Percentiles rank a stretch among this genome's conserved stretches.
These are phyloP conservation scores for Begonia masoniana DNA, from an alignment of 306 rosid genomes.

Conservation along the genomic window DNA sequence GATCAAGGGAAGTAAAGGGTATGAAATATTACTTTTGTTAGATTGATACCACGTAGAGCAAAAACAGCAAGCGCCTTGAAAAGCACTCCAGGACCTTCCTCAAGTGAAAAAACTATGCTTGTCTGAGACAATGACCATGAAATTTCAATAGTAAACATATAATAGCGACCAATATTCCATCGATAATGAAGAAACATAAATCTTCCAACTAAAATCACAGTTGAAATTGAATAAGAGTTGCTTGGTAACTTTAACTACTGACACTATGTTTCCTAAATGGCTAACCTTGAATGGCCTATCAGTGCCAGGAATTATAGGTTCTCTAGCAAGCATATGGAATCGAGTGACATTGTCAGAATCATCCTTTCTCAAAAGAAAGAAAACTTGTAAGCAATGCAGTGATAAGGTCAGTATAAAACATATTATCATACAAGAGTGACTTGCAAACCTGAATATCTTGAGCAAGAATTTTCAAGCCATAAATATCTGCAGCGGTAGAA, in stretches of 20 bases:
- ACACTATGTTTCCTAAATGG: conserved; percentile 4
- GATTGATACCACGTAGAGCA: conserved; percentile 85
- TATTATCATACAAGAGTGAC: background rate
- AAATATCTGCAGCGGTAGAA: conserved; percentile 64
- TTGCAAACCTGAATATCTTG: conserved; percentile 73
- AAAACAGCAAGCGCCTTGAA: conserved; percentile 98
- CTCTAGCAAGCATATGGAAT: conserved; percentile 82
- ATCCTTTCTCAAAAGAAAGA: conserved; percentile 47
- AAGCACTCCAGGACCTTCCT: conserved; percentile 94
- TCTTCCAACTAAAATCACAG: background rate
- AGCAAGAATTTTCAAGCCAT: conserved; percentile 72
- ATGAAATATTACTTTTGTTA: conserved; percentile 46
- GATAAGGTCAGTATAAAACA: conserved; percentile 2
- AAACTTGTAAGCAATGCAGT: conserved; percentile 10
- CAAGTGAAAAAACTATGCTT: conserved; percentile 89
- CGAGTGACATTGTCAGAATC: conserved; percentile 84
- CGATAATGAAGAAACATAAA: background rate
- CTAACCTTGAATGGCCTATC: conserved; percentile 84
- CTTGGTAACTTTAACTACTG: background rate
- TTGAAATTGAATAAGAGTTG: background rate
- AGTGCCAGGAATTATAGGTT: conserved; percentile 89
- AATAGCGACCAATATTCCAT: background rate
- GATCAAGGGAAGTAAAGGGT: conserved; percentile 2
- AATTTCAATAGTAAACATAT: background rate
- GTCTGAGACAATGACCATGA: conserved; percentile 39